Base-by-base conservation (phyloP, 2,329 filamentous ascomycete species). In the Venturiaceae sp. region DNA sequence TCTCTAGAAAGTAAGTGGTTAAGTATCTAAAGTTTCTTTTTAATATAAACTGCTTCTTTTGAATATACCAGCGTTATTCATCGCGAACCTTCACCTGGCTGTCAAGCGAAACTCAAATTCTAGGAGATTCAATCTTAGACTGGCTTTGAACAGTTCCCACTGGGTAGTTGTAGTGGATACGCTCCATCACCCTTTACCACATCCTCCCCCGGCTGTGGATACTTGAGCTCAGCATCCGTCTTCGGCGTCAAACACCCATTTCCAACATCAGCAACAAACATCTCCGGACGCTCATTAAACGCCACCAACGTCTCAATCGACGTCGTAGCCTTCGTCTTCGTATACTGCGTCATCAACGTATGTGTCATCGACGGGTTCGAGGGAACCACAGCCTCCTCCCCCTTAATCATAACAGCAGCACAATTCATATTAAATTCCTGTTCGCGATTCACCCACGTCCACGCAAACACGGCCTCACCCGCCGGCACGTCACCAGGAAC, bases 371-470 rank as follows among this genome's bases (percentile, higher is more conserved):
- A n/a, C 14, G 44, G 9, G 11, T 9, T 50, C 21, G 23, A 50
- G 21, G 21, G 11, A 9, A 50, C 23, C 9, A 16, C 21, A 50
- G 44, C 14, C 23, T 9, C 44, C 36, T 39, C 36, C 11, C 36
- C 36, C n/a, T 39, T 39, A 58, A 79, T 77, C 6, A 70, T 71
- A 28, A 79, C 73, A 11, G 71, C 68, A 1, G 75, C 73, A 55
- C 76, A 79, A 57, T 73, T 74, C 69, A 72, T 72, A 58, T 66
- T 68, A 55, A 72, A 65, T 61, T 72, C 68, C 57, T 74, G 68
- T 64, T 77, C 75, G 28, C 76, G 72, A 57, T 78, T 78, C 50
- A 76, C 65, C 76, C 76, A 78, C 1, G 72, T 72, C 76, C 75
- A 78, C 1, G 70, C 71, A 60, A 78, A 78, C 16, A 78, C 62